These are phyloP conservation scores for Pseudozyma tsukubaensis DNA, from an alignment of 1,284 basidiomycete species.

Conservation along the genomic window DNA sequence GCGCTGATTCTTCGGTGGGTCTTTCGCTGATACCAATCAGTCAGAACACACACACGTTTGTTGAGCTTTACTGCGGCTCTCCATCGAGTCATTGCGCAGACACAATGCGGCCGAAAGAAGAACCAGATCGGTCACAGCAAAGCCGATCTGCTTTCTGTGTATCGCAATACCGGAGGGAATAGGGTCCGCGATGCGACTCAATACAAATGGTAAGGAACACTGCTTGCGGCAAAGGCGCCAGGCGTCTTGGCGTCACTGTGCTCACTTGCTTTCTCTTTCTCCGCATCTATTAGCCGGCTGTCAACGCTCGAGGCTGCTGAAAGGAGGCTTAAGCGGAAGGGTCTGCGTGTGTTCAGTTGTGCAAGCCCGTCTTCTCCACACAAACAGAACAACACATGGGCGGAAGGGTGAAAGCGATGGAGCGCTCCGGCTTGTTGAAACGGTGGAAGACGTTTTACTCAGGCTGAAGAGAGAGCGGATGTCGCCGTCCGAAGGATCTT, in stretches of 20 bases:
- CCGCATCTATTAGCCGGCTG: no score
- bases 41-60: slow-evolving; percentile 10
- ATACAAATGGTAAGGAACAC: no score
- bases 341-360: not conserved
- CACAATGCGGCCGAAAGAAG: slow-evolving; percentile 32
- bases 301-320: no score
- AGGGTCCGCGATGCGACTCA: not conserved
- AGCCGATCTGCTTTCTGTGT: slow-evolving; percentile 1
- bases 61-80: slow-evolving; percentile 19
- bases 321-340: not conserved
- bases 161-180: not conserved
- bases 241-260: slow-evolving; percentile 15
- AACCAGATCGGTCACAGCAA: slow-evolving; percentile 8
- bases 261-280: not conserved
- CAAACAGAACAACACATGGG: not conserved
- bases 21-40: slow-evolving; percentile 22
- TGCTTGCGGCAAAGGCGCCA: not conserved
- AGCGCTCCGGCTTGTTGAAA: not conserved
- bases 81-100: slow-evolving; percentile 16
- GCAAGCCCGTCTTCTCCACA: slow-evolving; percentile 20
- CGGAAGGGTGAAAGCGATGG: not conserved
- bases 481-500: slow-evolving; percentile 25
- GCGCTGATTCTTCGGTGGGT: slow-evolving; percentile 33
- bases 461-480: slow-evolving; percentile 8
- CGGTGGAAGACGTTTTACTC: not conserved